phyloP scores from a whole-genome alignment of 805 yeast species.

The Alloascoidea hylecoeti region DNA sequence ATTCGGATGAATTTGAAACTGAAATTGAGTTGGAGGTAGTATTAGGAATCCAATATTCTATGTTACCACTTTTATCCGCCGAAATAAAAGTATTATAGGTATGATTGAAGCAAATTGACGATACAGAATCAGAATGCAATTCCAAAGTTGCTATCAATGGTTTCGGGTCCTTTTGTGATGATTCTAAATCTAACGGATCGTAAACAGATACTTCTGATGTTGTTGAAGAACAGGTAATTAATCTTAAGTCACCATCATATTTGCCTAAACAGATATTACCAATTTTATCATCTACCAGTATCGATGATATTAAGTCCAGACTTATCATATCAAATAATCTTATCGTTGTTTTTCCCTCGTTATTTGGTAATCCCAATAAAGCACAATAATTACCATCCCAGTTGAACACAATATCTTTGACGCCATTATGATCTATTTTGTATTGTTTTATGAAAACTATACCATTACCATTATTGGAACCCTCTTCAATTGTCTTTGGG shows the following conservation, averaged over 20 bases:
- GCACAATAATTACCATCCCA: constrained; percentile 15
- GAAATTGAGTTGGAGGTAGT: too few species aligned
- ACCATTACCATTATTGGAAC: constrained; percentile 9
- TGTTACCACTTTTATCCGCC: constrained; percentile 17
- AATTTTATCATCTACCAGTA: constrained; percentile 17
- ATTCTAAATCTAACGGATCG: background rate
- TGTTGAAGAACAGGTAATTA: constrained; percentile 9
- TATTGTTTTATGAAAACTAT: constrained; percentile 19
- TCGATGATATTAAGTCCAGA: constrained; percentile 22
- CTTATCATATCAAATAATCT: constrained; percentile 20
- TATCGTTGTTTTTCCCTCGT: constrained; percentile 10
- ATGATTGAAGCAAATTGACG: constrained; percentile 11
- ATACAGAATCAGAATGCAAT: constrained; percentile 14
- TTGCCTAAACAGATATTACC: constrained; percentile 10
- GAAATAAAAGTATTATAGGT: constrained; percentile 14
- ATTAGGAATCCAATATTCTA: constrained; percentile 21
- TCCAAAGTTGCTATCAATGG: constrained; percentile 6
- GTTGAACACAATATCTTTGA: constrained; percentile 8
- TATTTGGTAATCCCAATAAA: too few species aligned
- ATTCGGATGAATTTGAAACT: constrained; percentile 5
- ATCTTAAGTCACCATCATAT: constrained; percentile 3
- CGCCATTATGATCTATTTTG: constrained; percentile 11
- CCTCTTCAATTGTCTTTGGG: constrained; percentile 5
- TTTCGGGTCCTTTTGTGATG: constrained; percentile 8
- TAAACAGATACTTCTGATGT: background rate